A percentile compares a stretch with the other conserved stretches of the same genome.
Conservation (phyloP, 192 early-diverging fungal genomes). For the Podila epigama region DNA sequence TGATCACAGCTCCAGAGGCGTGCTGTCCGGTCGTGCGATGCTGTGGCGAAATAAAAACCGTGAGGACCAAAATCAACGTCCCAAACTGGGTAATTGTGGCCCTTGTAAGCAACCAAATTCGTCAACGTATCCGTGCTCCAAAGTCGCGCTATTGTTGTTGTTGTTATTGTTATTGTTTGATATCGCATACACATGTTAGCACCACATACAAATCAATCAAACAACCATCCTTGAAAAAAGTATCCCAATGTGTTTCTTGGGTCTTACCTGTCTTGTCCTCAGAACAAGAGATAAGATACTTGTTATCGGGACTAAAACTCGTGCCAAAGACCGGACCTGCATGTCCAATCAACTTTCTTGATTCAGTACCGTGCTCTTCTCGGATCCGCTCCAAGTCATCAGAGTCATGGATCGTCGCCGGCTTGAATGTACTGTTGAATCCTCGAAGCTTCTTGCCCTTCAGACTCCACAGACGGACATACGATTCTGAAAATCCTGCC, state of each 20-base stretch:
- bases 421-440: conserved; percentile 67
- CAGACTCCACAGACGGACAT: conserved; percentile 92
- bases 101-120: conserved; percentile 95
- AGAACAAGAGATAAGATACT: conserved; percentile 87
- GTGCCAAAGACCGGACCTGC: conserved; percentile 89
- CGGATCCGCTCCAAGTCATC: conserved; percentile 66
- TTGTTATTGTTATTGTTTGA: background rate
- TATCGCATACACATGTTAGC: too few relatives aligned
- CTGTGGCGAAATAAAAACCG: conserved; percentile 97
- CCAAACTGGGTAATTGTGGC: conserved; percentile 98
- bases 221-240: too few relatives aligned
- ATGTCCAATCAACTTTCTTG: conserved; percentile 84
- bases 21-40: conserved; percentile 94
- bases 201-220: too few relatives aligned
- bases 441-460: conserved; percentile 75
- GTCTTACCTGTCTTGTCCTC: conserved; percentile 86
- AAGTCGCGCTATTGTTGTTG: conserved; percentile 71
- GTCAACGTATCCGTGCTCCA: conserved; percentile 93
- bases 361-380: conserved; percentile 66
- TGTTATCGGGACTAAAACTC: conserved; percentile 85
- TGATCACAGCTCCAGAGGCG: conserved; percentile 97
- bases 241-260: background rate
- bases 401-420: conserved; percentile 60
- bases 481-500: conserved; percentile 95
- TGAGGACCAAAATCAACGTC: conserved; percentile 91